Evolutionary conservation across 176 grass and related monocot species (phyloP), one percentile per base, ranked within the genome.

Genomic region (Oryza punctata): DNA sequence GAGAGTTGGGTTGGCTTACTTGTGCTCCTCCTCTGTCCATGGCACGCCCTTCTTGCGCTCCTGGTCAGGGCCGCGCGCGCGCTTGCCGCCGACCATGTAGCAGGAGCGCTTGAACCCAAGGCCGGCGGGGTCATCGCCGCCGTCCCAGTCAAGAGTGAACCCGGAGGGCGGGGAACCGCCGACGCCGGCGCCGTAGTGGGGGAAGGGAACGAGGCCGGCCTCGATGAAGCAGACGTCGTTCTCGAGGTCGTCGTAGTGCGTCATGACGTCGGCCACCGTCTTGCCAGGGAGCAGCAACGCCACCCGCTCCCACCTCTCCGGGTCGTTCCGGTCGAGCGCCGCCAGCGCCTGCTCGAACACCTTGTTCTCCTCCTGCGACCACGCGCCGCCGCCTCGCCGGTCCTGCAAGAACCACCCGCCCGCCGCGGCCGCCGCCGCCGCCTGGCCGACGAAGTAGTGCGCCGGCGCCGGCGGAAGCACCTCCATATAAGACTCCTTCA

Each of bases 21-120:
- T 99, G 90, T 99, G 97, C 77, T 99, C 97, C 67, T 94, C 94
- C 85, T 99, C 97, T 21, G 93, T 99, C 97, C 93, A 99, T 0
- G 97, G 93, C 27, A 99, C 86, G 65, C 97, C 97, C 73, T 99
- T 99, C 91, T 99, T 99, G 81, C 97, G 92, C 81, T 96, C 97
- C 43, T 99, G 91, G 61, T 96, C 93, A 1, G 76, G 41, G 41
- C 71, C 82, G 59, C 97, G 90, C 18, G 70, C 80, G 52, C 97
- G 84, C 89, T 96, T 94, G 75, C 88, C 88, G 61, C 73, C 87
- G 61, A 84, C 72, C 45, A 87, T 66, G 85, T 96, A 94, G 81
- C 88, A 90, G 67, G 89, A 70, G 75, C 79, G 93, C 66, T 85
- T 94, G 75, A 99, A 88, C 0, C 80, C 91, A 0, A 91, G 65